Conservation (phyloP, 2,329 filamentous ascomycete species). For the Cytospora leucostoma region DNA sequence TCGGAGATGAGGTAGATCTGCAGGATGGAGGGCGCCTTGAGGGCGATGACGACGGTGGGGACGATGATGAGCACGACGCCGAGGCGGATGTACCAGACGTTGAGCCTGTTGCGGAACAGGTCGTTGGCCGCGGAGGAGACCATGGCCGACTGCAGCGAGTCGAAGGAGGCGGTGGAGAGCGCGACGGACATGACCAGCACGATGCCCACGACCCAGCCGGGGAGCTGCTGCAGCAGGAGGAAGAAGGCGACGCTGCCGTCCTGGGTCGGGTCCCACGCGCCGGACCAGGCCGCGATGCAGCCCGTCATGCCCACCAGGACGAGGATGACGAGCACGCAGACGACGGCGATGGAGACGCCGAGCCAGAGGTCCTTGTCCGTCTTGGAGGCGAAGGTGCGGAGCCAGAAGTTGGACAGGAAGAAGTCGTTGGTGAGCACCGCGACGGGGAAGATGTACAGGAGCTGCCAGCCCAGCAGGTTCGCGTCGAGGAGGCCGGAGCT, state of each 20-base stretch:
- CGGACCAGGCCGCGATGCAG: conserved; percentile 76
- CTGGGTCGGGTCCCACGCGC: conserved; percentile 62
- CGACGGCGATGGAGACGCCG: conserved; percentile 68
- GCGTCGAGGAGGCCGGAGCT: conserved; percentile 69
- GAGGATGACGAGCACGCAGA: conserved; percentile 67
- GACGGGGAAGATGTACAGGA: conserved; percentile 80
- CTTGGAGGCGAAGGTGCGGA: conserved; percentile 78
- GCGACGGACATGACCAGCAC: conserved; percentile 79
- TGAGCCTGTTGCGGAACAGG: conserved; percentile 78
- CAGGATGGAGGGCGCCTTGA: conserved; percentile 72
- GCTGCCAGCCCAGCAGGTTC: conserved; percentile 77
- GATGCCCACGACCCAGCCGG: conserved; percentile 79
- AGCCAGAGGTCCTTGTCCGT: conserved; percentile 78
- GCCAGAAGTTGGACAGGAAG: conserved; percentile 83
- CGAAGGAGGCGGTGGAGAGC: conserved; percentile 76
- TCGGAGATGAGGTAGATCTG: conserved; percentile 85
- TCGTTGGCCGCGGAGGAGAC: conserved; percentile 84
- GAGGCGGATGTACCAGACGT: conserved; percentile 71
- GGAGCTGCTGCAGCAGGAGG: conserved; percentile 69
- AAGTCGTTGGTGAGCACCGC: conserved; percentile 84
- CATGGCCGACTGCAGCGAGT: conserved; percentile 81
- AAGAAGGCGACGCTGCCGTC: conserved; percentile 74
- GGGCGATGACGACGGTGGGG: conserved; percentile 71
- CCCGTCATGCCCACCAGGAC: conserved; percentile 73
- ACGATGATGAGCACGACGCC: conserved; percentile 72